Evolutionary conservation across 371 early-diverging fungal species (phyloP), one percentile per base, ranked within the genome.

Genomic region (Parasitella parasitica): DNA sequence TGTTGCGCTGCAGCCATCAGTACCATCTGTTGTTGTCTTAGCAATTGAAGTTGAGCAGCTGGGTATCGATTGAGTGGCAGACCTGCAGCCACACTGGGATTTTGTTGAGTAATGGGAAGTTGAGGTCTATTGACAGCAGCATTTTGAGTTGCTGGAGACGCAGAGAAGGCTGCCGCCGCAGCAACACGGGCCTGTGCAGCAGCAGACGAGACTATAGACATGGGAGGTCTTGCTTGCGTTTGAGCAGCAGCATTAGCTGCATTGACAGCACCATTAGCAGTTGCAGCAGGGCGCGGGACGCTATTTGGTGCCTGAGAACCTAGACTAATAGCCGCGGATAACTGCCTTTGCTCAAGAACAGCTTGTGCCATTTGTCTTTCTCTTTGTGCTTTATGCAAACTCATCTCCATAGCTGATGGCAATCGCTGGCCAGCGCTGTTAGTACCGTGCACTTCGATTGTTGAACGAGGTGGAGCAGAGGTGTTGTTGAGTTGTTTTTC

Each of bases 311-410:
- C 26, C 52, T 66, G 61, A 11, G 61, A 39, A 9, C 57, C 62
- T 27, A 67, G 54, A 30, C 57, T 43, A 37, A 86, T 70, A 6
- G 61, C 66, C 0, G 87, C 79, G 6, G 87, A 82, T 39, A 85
- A 74, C 36, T 89, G 86, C 6, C 90, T 77, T 61, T 89, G 90
- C 62, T 90, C 91, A 27, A 87, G 66, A 26, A 88, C 59, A 7
- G 86, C 82, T 55, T 92, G 89, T 34, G 79, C 85, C 60, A 90
- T 56, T 36, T 89, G 88, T n/a, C 89, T 71, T 51, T 94, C 93
- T 20, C 91, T 79, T 38, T 89, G 88, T 13, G 86, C 83, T 75
- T 93, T 93, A 54, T 87, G 74, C 54, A 80, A 59, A 66, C 86
- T 84, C 63, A 95, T 75, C 53, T 94, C 93, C 54, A 86, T 80